Percentiles rank a stretch among this genome's conserved stretches.
phyloP scores from a whole-genome alignment of 805 yeast species.

The Candida alai region DNA sequence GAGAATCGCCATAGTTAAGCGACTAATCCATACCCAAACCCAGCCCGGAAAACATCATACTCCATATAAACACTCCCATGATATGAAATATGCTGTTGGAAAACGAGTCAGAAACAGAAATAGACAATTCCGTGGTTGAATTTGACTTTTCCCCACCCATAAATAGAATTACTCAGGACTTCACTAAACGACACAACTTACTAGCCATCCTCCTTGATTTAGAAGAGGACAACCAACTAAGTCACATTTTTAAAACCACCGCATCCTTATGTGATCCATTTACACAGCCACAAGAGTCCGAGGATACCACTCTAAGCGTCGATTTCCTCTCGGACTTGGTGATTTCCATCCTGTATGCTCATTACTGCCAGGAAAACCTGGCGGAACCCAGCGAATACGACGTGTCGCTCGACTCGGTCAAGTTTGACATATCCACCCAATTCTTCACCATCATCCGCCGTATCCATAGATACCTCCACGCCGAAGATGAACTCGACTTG shows the following conservation, averaged over 20 bases:
- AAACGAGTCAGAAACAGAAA: constrained; percentile 13
- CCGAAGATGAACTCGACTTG: constrained; percentile 40
- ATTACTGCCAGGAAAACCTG: constrained; percentile 12
- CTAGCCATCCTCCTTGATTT: constrained; percentile 14
- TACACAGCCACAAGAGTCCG: constrained; percentile 66
- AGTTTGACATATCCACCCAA: constrained; percentile 31
- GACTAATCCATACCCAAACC: too few relatives aligned
- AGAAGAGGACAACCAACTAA: constrained; percentile 12
- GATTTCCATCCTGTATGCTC: constrained; percentile 36
- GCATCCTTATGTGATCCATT: constrained; percentile 51
- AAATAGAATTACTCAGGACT: constrained; percentile 10
- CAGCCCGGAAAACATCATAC: too few relatives aligned
- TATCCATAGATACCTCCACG: constrained; percentile 33
- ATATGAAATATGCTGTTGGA: constrained; percentile 20
- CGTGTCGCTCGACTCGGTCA: constrained; percentile 16
- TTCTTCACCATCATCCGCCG: constrained; percentile 36
- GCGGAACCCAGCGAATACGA: constrained; percentile 5
- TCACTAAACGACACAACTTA: constrained; percentile 13
- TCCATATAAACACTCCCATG: background rate
- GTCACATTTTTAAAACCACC: constrained; percentile 17
- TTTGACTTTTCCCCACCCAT: constrained; percentile 15
- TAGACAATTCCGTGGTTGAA: constrained; percentile 12
- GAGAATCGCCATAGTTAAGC: too few relatives aligned
- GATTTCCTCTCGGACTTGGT: constrained; percentile 52
- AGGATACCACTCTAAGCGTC: constrained; percentile 48